Conservation (phyloP, 2,329 filamentous ascomycete species). For the Fusarium incarnatum region DNA sequence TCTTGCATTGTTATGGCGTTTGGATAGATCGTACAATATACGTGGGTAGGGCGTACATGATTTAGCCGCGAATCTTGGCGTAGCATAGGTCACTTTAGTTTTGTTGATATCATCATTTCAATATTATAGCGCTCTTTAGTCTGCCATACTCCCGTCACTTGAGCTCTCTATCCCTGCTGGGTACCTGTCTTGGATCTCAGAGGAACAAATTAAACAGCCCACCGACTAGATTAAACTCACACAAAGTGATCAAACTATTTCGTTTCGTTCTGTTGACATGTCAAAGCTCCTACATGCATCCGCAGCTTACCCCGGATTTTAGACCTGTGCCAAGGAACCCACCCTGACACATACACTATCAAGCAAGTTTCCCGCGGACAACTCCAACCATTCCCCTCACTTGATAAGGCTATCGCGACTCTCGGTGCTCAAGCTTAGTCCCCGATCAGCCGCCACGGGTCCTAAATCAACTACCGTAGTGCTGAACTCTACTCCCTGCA, state of each 20-base stretch:
- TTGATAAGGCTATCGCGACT: conserved; percentile 24
- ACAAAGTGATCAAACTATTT: background rate
- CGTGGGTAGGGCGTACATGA: conserved; percentile 6
- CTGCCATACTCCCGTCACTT: background rate
- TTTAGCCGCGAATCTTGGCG: conserved; percentile 1
- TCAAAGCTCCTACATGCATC: conserved; percentile 23
- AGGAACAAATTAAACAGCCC: background rate
- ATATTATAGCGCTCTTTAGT: background rate
- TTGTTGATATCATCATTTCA: conserved; percentile 4
- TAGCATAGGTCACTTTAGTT: conserved; percentile 9
- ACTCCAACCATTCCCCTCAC: background rate
- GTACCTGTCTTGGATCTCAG: background rate
- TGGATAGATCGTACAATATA: conserved; percentile 29
- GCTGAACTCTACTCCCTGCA: conserved; percentile 2
- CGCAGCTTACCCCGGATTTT: conserved; percentile 35
- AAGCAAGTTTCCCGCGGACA: conserved; percentile 37
- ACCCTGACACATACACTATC: background rate
- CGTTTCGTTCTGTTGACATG: background rate
- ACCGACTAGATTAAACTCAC: background rate
- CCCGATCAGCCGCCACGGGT: conserved; percentile 23
- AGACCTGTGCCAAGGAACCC: background rate
- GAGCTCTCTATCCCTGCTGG: background rate
- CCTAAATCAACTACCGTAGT: conserved; percentile 40
- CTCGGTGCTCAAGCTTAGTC: conserved; percentile 27
- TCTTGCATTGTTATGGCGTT: conserved; percentile 30